Evolutionary conservation across 2,329 filamentous ascomycete genomes (phyloP), one percentile per base, ranked within the genome.

Genomic region (Chaetomiaceae sp.): DNA sequence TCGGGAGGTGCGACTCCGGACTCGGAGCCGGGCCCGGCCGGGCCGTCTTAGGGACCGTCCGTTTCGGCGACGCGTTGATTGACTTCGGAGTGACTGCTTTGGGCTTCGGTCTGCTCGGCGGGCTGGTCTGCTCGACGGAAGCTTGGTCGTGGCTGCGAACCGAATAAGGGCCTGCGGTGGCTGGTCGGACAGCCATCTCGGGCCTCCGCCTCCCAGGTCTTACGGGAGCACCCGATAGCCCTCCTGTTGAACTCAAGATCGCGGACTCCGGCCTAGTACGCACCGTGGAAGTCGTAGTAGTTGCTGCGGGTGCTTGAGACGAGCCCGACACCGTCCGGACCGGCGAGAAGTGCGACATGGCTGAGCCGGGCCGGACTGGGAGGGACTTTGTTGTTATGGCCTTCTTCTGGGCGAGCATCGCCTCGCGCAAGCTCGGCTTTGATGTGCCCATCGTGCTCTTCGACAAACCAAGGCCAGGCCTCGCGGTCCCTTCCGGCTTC

Each of bases 361-460:
- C 78, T 27, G 79, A 83, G 9, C 78, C 79, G 2, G 80, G 80
- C 8, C 80, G 69, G 19, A 72, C 61, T 10, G 77, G 79, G 1
- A 81, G 62, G 43, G 73, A 77, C 50, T 68, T 74, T 42, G 71
- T 62, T 29, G 73, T 68, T 56, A 78, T 56, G 5, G 69, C 79
- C 58, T 73, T 88, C 67, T 88, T 90, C 61, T 91, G 85, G 6
- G 88, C 89, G 59, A 88, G 70, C 74, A 96, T 89, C 3, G 87
- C 75, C 58, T 95, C 90, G 53, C 87, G 84, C 20, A 96, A 67
- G 10, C 86, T 86, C 10, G 80, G 76, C 51, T 83, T 83, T 33
- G 74, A 65, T 20, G 70, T 63, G 3, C 72, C 68, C 62, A 74
- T 77, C 12, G 78, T 81, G 58, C 79, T 83, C 63, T 78, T 81